Base-by-base conservation (phyloP, 2,329 filamentous ascomycete species). In the Ophiocordyceps australis region DNA sequence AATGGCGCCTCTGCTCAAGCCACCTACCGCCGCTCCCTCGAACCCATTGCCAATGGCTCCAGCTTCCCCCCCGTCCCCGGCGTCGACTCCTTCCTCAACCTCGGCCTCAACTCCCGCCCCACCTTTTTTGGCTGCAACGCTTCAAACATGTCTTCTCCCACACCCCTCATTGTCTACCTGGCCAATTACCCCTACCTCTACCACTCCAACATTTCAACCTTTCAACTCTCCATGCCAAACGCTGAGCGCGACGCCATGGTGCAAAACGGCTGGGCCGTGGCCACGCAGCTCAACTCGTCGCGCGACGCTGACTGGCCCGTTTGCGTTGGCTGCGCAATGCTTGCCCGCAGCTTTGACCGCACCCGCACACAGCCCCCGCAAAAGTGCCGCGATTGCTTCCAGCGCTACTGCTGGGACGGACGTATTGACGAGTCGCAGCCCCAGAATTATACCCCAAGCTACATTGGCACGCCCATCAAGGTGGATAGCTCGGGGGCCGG, bases 341-440 rank as follows among this genome's bases (percentile, higher is more conserved):
- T 95, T 11, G 68, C 65, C 27, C 68, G 86, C 32, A 82, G 74
- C 37, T 66, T 89, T 35, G 59, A 70, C 32, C 65, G 81, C 25
- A 86, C 80, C 1, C 59, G 62, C 12, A 76, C 75, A 1, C 34
- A 54, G 0, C 61, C 85, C 2, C 86, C 86, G 0, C 58, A 64
- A 1, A 69, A 67, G 8, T 98, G 89, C 55, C 58, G 53, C 22
- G 41, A 61, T 25, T 98, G 89, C 55, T 95, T 94, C 49, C 37
- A 57, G 9, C 50, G 57, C 13, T 94, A 94, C 55, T 98, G 89
- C 64, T 98, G 89, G 89, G 68, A 94, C 46, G 89, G 89, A n/a
- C 79, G 67, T 11, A 29, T 52, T 19, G 43, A 48, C 16, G 44
- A 46, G 26, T 30, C 34, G 9, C 36, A 39, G 1, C 42, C 48